Conservation (phyloP, 306 rosid genomes). For the Corylus avellana region DNA sequence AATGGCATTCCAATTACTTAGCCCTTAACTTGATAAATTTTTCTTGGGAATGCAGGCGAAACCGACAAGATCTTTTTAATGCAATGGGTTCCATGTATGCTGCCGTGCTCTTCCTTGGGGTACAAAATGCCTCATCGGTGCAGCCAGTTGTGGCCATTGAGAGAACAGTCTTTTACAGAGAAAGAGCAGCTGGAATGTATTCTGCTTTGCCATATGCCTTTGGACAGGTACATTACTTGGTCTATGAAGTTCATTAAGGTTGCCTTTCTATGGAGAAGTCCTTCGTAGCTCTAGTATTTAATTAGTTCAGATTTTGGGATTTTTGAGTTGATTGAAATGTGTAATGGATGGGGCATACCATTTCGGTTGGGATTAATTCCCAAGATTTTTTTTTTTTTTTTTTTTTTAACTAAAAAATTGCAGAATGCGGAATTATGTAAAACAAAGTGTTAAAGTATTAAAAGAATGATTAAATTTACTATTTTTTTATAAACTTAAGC, state of each 20-base stretch:
- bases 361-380: neutral
- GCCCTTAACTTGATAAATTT: constrained; percentile 10
- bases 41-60: constrained; percentile 48
- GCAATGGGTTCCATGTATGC: constrained; percentile 89
- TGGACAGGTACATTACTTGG: constrained; percentile 52
- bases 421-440: neutral
- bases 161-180: constrained; percentile 88
- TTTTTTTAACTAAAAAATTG: neutral
- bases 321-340: neutral
- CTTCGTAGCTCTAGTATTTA: no score
- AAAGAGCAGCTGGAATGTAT: constrained; percentile 91
- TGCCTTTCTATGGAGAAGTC: neutral
- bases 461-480: no score
- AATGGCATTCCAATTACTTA: neutral
- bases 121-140: constrained; percentile 64
- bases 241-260: neutral
- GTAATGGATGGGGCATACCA: neutral
- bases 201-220: constrained; percentile 87
- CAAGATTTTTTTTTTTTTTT: no score
- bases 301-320: neutral
- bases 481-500: no score
- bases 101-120: constrained; percentile 73
- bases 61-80: constrained; percentile 68
- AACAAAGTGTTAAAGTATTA: neutral
- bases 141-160: constrained; percentile 85